Evolutionary conservation across 2,329 filamentous ascomycete genomes (phyloP).

Genomic region (Colletotrichum kahawae): DNA sequence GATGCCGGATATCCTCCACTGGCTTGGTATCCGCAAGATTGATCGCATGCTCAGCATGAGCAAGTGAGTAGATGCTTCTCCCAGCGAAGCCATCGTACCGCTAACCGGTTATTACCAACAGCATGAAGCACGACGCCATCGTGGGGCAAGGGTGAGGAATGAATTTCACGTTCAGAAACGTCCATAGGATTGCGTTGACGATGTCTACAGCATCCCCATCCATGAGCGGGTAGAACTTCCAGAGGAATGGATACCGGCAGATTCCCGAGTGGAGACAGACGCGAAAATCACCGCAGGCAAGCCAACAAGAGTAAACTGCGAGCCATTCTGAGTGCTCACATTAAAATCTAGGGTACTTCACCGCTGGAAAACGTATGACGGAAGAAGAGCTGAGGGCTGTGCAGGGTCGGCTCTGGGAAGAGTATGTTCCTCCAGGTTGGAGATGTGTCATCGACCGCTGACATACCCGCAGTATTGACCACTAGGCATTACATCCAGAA

Average conservation of each 20-base stretch:
- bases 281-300: constrained; percentile 95
- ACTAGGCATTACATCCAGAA: background rate
- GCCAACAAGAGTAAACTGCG: constrained; percentile 31
- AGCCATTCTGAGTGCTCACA: background rate
- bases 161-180: background rate
- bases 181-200: constrained; percentile 9
- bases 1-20: constrained; percentile 97
- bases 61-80: constrained; percentile 65
- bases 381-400: constrained; percentile 85
- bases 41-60: constrained; percentile 99
- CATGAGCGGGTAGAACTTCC: constrained; percentile 90
- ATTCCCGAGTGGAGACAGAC: constrained; percentile 97
- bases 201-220: constrained; percentile 71
- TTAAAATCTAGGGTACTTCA: constrained; percentile 69
- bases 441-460: background rate
- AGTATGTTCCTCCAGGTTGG: constrained; percentile 46
- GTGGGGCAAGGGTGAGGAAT: constrained; percentile 75
- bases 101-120: constrained; percentile 35
- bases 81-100: background rate
- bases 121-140: constrained; percentile 91
- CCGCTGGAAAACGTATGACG: constrained; percentile 87
- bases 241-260: constrained; percentile 90
- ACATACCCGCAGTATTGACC: constrained; percentile 37
- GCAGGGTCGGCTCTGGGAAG: constrained; percentile 91
- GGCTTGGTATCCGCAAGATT: constrained; percentile 98